Percentiles rank a stretch among this genome's conserved stretches.
Evolutionary conservation across 106 monocot species (phyloP).

Genomic region (Phalaenopsis aphrodite): DNA sequence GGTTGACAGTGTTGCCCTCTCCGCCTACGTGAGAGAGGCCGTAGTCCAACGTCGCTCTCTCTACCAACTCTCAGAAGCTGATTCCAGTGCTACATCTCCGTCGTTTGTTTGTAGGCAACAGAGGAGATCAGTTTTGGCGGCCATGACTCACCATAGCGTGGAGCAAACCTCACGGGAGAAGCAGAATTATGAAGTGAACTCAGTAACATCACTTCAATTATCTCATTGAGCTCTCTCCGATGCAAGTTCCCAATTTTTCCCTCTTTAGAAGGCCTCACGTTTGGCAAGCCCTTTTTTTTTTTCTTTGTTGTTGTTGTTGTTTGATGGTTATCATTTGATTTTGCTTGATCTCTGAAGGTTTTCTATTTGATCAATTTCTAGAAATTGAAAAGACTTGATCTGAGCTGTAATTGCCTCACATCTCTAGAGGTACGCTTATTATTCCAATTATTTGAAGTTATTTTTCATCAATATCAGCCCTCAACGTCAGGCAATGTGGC

Average conservation of each 20-base stretch:
- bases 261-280: not conserved
- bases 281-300: not conserved
- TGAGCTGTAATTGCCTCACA: slow-evolving; percentile 72
- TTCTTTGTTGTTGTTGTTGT: not conserved
- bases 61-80: no score
- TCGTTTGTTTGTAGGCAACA: no score
- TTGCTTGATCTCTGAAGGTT: slow-evolving; percentile 30
- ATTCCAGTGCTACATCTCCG: no score
- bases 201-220: slow-evolving; percentile 24
- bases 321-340: not conserved
- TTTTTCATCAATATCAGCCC: not conserved
- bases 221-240: slow-evolving; percentile 40
- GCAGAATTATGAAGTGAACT: slow-evolving; percentile 15
- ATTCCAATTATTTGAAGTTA: not conserved
- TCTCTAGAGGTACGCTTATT: slow-evolving; percentile 52
- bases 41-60: no score
- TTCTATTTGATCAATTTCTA: slow-evolving; percentile 49
- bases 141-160: slow-evolving; percentile 12
- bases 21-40: no score
- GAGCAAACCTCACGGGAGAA: slow-evolving; percentile 28
- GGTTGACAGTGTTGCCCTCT: no score
- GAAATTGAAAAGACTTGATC: slow-evolving; percentile 65
- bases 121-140: not conserved
- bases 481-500: not conserved
- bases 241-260: slow-evolving; percentile 6